Base-by-base conservation (phyloP, 805 yeast genomes). In the Lipomyces kockii region DNA sequence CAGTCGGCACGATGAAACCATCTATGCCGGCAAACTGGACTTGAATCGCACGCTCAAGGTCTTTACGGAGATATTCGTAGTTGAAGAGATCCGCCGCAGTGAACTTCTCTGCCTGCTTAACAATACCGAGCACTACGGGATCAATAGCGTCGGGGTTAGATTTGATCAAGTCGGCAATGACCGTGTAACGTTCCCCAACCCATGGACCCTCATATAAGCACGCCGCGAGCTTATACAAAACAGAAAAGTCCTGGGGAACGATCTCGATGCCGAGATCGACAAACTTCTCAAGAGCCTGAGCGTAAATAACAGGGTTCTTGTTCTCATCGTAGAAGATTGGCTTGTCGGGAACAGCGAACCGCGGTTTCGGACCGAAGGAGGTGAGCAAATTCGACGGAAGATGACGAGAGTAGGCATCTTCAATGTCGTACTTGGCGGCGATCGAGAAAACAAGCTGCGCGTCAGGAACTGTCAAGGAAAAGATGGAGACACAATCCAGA, bases 181-280 rank as follows among this genome's bases (percentile, higher is more conserved):
- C 97, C 70, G 91, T 87, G 80, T 87, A 92, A 73, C 99, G 86
- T 81, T 94, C 99, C 29, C 96, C 91, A 11, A 94, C 98, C 99
- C 99, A 94, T n/a, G 98, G 90, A 66, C 99, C 99, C 76, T 94
- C 98, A 77, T 94, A 94, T 49, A 94, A 83, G 76, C 95, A 90
- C 73, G 86, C 86, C 20, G 98, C 99, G 65, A 94, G 83, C 49
- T 89, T 90, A 68, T 91, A 81, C 53, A 94, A 81, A 3, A 92
- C 90, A 20, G 88, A 78, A 77, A 94, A 93, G 78, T 92, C 93
- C 55, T 88, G 78, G 11, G 87, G 80, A 27, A 85, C 83, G 35
- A 91, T 79, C 62, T 84, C 84, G 55, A 89, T 90, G 61, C 91
- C 90, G 17, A 84, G 73, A 54, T 81, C 78, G n/a, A 72, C 71